A percentile compares a stretch with the other conserved stretches of the same genome.
Conservation (phyloP, 1,284 basidiomycete species). For the Earliella scabrosa region DNA sequence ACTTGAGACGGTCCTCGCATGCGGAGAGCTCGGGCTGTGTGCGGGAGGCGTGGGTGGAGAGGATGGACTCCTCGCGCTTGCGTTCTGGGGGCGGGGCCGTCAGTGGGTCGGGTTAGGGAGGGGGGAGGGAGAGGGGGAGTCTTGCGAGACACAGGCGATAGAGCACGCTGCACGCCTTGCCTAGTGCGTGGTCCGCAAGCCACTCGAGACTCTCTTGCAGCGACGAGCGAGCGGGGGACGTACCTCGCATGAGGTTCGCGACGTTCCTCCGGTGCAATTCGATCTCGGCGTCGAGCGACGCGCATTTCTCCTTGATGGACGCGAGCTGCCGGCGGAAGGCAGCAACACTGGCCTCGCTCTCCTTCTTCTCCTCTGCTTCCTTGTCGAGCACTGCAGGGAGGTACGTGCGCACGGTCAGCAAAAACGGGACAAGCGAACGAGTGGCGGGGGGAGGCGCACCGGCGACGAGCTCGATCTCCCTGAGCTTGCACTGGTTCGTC, state of each 20-base stretch:
- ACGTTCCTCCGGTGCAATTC: constrained; percentile 66
- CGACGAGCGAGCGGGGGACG: constrained; percentile 13
- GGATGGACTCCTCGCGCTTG: constrained; percentile 63
- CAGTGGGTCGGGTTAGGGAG: no score
- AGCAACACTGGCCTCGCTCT: constrained; percentile 64
- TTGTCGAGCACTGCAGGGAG: constrained; percentile 61
- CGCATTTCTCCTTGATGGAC: constrained; percentile 59
- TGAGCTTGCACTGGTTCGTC: constrained; percentile 70
- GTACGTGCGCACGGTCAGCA: no score
- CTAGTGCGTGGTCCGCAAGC: no score
- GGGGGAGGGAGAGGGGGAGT: no score
- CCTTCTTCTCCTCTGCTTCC: constrained; percentile 73
- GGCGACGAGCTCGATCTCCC: constrained; percentile 72
- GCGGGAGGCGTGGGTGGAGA: constrained; percentile 61
- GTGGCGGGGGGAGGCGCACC: no score
- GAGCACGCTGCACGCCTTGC: no score
- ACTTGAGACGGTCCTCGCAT: constrained; percentile 65
- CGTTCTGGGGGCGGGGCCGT: no score
- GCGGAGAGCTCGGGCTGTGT: constrained; percentile 60
- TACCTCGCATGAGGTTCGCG: constrained; percentile 66
- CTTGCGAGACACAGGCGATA: no score
- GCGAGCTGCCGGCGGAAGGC: constrained; percentile 66
- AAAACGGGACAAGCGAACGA: no score
- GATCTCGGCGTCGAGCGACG: constrained; percentile 66
- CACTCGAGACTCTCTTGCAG: no score